These are phyloP conservation scores for Talaromyces sp. DNA, from an alignment of 2,329 filamentous ascomycete species.

Conservation along the genomic window DNA sequence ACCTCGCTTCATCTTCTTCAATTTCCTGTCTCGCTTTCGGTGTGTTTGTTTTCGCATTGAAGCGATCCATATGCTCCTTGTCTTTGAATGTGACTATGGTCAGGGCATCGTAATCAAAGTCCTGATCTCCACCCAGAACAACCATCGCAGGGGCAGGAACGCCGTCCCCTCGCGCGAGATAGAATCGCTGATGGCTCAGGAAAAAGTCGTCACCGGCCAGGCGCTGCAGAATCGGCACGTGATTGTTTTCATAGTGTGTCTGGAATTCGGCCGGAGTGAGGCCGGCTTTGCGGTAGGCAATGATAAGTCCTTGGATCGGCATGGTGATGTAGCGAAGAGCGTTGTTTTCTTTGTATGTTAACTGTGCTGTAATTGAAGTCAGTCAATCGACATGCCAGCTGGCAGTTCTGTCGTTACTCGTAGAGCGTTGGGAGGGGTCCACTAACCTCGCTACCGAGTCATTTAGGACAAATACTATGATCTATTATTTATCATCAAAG, in stretches of 20 bases:
- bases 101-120: neutral
- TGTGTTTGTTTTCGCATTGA: neutral
- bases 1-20: neutral
- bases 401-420: too few species aligned
- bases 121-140: neutral
- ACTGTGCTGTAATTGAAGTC: too few species aligned
- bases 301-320: neutral
- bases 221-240: neutral
- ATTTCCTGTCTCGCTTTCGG: neutral
- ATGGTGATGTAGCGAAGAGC: neutral
- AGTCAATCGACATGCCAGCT: too few species aligned
- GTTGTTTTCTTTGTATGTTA: too few species aligned
- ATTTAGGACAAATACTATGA: too few species aligned
- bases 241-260: neutral
- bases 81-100: neutral
- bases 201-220: neutral
- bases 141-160: neutral
- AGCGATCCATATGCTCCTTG: neutral
- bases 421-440: too few species aligned
- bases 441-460: too few species aligned
- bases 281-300: neutral
- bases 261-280: neutral
- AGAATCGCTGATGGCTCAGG: neutral
- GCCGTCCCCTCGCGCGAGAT: neutral
- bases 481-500: too few species aligned